Evolutionary conservation across 2,329 filamentous ascomycete genomes (phyloP).

Genomic region (Penicillium sp.): DNA sequence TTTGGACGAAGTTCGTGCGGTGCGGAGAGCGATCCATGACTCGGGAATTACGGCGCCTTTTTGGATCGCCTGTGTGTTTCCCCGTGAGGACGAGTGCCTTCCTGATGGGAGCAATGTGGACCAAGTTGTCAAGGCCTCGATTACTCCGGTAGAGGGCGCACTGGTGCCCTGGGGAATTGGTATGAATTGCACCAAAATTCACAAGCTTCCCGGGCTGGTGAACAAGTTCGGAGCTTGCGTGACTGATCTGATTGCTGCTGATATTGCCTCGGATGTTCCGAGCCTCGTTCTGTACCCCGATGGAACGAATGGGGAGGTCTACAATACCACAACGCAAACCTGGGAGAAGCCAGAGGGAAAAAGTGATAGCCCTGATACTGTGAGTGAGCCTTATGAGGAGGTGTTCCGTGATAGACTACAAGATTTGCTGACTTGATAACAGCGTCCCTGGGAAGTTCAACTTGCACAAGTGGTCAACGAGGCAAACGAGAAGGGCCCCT

Average conservation of each 20-base stretch:
- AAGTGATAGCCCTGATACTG: slow-evolving; percentile 23
- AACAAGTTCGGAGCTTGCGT: slow-evolving; percentile 25
- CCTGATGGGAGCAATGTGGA: slow-evolving; percentile 60
- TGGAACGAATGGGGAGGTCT: slow-evolving; percentile 69
- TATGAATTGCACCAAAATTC: slow-evolving; percentile 64
- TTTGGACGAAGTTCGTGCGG: slow-evolving; percentile 64
- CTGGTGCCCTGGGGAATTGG: slow-evolving; percentile 64
- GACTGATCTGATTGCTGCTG: slow-evolving; percentile 6
- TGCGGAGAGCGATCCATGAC: slow-evolving; percentile 41
- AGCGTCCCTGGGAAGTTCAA: slow-evolving; percentile 43
- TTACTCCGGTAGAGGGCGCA: slow-evolving; percentile 27
- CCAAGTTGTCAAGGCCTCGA: slow-evolving; percentile 47
- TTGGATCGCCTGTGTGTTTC: slow-evolving; percentile 69
- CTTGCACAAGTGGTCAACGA: slow-evolving; percentile 39
- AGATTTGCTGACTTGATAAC: slow-evolving; percentile 16
- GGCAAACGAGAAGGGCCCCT: slow-evolving; percentile 31
- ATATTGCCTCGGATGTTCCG: slow-evolving; percentile 38
- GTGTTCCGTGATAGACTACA: neutral
- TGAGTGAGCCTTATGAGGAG: slow-evolving; percentile 4
- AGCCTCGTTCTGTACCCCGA: slow-evolving; percentile 69
- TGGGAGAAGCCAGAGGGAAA: slow-evolving; percentile 52
- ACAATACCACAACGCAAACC: slow-evolving; percentile 65
- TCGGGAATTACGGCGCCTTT: slow-evolving; percentile 44
- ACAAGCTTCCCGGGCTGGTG: slow-evolving; percentile 32
- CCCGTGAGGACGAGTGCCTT: slow-evolving; percentile 56